Evolutionary conservation across 1,284 basidiomycete species (phyloP), one percentile per base, ranked within the genome.

Genomic region (Apiotrichum gamsii): DNA sequence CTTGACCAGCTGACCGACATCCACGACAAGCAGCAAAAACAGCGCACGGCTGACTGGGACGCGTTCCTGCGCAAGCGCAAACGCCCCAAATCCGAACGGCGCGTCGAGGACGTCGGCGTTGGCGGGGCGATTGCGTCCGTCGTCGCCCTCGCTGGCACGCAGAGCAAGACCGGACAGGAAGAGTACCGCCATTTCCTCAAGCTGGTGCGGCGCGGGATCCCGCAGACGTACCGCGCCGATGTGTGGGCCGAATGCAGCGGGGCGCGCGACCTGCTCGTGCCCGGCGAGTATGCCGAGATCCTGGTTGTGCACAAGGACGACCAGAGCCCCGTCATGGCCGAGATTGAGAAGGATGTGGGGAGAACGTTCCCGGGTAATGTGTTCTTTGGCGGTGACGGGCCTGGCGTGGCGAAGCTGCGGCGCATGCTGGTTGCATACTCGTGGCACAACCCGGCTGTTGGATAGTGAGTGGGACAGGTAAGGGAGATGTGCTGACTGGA

Each of bases 311-410:
- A 83, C 54, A 75, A 74, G 21, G 76, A 77, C 25, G 79, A 78
- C 33, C 75, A 74, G 19, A 77, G 79, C 35, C 82, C 86, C 1
- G 78, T 82, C 40, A 70, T 74, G 43, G 67, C 69, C 30, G 94
- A 98, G 74, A 97, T 98, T 53, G 91, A 94, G 74, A 93, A 97
- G 73, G 94, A 97, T 63, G 87, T 96, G 1, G 60, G 66, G 35
- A 73, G 90, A 68, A 94, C 89, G 33, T 95, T 97, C 84, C 94
- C 94, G 0, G 75, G 93, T 34, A 97, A 97, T 64, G 79, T 97
- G 29, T 98, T 94, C 74, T 98, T 97, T 72, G 94, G 90, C 1
- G 87, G 91, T 1, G 88, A 93, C 64, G 52, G 52, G 20, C 52
- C 52, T 6, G 95, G 95, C 1, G 90, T 97, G 8, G 79, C 84